Percentiles rank a stretch among this genome's conserved stretches.
Evolutionary conservation across 73 alveolate genomes (phyloP).

Genomic region (Diophrys appendiculata): DNA sequence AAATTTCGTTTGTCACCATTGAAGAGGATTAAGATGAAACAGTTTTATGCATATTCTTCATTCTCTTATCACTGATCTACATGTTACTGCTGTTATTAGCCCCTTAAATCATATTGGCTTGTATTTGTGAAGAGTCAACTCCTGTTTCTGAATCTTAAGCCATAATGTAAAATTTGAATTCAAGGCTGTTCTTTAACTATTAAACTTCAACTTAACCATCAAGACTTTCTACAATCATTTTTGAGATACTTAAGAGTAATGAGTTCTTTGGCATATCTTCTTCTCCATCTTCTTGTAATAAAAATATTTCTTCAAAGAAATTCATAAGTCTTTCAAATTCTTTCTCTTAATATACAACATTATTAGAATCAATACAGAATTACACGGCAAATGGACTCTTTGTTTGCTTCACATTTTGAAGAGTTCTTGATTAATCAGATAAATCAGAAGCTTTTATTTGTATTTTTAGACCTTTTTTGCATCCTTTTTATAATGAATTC

Average conservation of each 20-base stretch:
- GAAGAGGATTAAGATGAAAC: neutral
- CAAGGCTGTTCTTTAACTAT: no score
- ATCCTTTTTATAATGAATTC: neutral
- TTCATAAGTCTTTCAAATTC: neutral
- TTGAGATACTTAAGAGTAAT: neutral
- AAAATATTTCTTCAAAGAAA: neutral
- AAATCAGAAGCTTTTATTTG: neutral
- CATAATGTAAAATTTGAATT: no score
- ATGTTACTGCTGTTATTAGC: no score
- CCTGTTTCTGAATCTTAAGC: no score
- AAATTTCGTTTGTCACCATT: neutral
- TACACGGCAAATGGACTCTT: no score
- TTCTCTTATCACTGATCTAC: neutral
- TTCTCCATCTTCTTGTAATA: neutral
- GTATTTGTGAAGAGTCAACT: no score
- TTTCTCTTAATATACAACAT: neutral
- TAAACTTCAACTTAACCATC: no score
- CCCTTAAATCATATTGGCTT: no score
- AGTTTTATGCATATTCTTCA: neutral
- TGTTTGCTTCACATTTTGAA: neutral
- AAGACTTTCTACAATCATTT: neutral
- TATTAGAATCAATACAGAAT: no score
- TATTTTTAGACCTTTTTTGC: neutral
- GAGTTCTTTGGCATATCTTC: neutral
- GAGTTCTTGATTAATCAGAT: neutral